A percentile compares a stretch with the other conserved stretches of the same genome.
Evolutionary conservation across 2,329 filamentous ascomycete species (phyloP).

Genomic region (Dothistroma pini): DNA sequence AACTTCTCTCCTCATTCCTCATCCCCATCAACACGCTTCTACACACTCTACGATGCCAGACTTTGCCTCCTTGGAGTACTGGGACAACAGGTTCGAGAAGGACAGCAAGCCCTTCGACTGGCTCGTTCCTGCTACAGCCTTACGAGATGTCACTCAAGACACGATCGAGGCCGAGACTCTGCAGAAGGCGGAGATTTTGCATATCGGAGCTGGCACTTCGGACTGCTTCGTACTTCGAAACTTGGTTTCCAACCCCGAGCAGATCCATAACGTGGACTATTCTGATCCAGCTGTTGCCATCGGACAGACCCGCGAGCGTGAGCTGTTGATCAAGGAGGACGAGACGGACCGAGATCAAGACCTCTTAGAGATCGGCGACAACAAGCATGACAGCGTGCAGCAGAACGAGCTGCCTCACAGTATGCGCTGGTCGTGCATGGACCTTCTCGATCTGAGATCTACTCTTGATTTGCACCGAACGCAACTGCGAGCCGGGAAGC

Average conservation of each 20-base stretch:
- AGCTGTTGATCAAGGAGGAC: constrained; percentile 14
- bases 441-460: constrained; percentile 20
- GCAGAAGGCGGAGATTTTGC: constrained; percentile 17
- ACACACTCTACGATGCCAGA: constrained; percentile 17
- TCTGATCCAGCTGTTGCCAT: constrained; percentile 18
- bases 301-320: constrained; percentile 18
- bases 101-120: constrained; percentile 22
- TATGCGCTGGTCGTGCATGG: constrained; percentile 23
- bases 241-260: constrained; percentile 17
- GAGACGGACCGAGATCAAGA: background rate
- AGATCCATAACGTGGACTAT: constrained; percentile 25
- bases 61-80: constrained; percentile 23
- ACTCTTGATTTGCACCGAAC: constrained; percentile 13
- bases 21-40: background rate
- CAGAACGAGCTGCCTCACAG: constrained; percentile 8
- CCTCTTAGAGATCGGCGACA: constrained; percentile 5
- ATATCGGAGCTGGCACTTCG: constrained; percentile 23
- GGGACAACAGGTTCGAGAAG: constrained; percentile 20
- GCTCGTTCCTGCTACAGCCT: constrained; percentile 19
- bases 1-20: background rate
- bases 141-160: constrained; percentile 17
- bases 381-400: constrained; percentile 20
- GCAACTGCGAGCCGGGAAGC: constrained; percentile 7
- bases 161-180: constrained; percentile 15
- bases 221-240: constrained; percentile 15